Conservation (phyloP, 371 early-diverging fungal species). For the Rhizopus microsporus region DNA sequence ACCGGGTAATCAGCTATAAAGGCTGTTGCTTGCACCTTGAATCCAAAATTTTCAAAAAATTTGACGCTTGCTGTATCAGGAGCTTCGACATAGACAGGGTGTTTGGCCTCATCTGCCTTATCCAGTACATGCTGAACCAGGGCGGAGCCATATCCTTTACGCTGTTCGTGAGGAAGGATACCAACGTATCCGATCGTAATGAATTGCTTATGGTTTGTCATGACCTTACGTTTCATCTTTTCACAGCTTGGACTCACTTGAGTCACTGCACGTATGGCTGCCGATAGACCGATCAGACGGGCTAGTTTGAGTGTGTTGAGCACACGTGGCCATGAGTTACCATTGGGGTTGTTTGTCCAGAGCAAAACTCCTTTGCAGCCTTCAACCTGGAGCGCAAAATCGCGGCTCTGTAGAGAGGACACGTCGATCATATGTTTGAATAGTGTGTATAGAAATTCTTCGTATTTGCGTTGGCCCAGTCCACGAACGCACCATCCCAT, state of each 20-base stretch:
- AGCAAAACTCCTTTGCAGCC: conserved; percentile 50
- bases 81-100: conserved; percentile 77
- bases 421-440: conserved; percentile 39
- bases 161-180: conserved; percentile 45
- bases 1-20: conserved; percentile 33
- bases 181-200: conserved; percentile 46
- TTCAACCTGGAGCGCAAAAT: conserved; percentile 47
- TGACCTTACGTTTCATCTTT: conserved; percentile 36
- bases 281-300: conserved; percentile 36
- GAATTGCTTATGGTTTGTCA: conserved; percentile 28
- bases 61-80: conserved; percentile 88
- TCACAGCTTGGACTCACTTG: conserved; percentile 35
- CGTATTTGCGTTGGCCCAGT: conserved; percentile 23
- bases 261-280: conserved; percentile 33
- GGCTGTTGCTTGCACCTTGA: conserved; percentile 26
- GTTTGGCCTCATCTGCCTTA: conserved; percentile 77
- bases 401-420: conserved; percentile 37
- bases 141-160: conserved; percentile 44
- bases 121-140: conserved; percentile 34
- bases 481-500: conserved; percentile 37
- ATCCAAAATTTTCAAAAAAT: conserved; percentile 53
- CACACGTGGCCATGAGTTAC: conserved; percentile 33
- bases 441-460: conserved; percentile 32
- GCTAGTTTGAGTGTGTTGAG: conserved; percentile 34
- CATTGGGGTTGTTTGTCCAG: conserved; percentile 36